Conservation (phyloP, 2,329 filamentous ascomycete genomes). For the Clarireedia paspali region DNA sequence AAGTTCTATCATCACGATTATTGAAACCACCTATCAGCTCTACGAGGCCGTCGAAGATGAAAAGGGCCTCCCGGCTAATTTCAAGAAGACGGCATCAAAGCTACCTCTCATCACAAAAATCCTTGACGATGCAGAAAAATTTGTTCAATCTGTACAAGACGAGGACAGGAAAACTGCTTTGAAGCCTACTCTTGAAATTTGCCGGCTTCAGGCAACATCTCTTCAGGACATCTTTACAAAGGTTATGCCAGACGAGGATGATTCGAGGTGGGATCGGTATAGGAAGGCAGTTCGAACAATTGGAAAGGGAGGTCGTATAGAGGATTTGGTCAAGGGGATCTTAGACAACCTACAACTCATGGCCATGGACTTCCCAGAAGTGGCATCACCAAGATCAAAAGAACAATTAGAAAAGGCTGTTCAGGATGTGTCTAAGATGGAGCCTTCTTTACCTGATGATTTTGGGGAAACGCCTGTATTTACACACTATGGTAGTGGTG, state of each 20-base stretch:
- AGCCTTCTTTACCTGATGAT: too few relatives aligned
- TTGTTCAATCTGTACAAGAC: not conserved
- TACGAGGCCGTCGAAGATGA: constrained; percentile 11
- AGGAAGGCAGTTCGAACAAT: constrained; percentile 9
- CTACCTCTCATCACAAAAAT: constrained; percentile 11
- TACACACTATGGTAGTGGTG: too few relatives aligned
- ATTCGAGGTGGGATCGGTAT: constrained; percentile 14
- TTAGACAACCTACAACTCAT: too few relatives aligned
- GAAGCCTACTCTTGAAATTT: too few relatives aligned
- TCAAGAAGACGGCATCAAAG: constrained; percentile 9
- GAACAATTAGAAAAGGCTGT: too few relatives aligned
- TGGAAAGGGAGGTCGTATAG: too few relatives aligned
- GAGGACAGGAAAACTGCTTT: too few relatives aligned
- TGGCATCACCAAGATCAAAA: too few relatives aligned
- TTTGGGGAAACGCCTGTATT: too few relatives aligned
- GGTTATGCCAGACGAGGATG: constrained; percentile 10
- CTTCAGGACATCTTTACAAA: constrained; percentile 12
- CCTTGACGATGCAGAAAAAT: constrained; percentile 6
- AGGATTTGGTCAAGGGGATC: too few relatives aligned
- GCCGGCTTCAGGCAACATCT: not conserved
- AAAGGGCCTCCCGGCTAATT: constrained; percentile 10
- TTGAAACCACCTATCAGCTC: constrained; percentile 10
- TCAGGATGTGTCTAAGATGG: too few relatives aligned
- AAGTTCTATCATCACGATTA: constrained; percentile 15
- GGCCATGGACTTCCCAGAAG: too few relatives aligned